These are phyloP conservation scores for Secale cereale DNA, from an alignment of 176 grass and related monocot species.

Conservation along the genomic window DNA sequence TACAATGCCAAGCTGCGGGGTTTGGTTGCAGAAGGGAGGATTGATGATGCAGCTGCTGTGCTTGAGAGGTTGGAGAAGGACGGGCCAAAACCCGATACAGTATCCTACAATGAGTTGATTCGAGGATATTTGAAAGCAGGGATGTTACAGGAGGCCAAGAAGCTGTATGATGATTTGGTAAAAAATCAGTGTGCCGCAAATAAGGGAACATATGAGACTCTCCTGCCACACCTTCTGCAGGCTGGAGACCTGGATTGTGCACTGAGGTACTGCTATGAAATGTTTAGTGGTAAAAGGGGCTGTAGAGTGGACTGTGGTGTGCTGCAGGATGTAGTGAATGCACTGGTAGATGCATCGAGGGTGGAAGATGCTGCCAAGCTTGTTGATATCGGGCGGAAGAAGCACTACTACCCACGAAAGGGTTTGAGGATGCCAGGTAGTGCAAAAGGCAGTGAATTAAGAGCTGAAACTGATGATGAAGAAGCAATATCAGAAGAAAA, in stretches of 20 bases:
- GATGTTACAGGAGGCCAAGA: constrained; percentile 52
- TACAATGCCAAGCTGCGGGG: constrained; percentile 62
- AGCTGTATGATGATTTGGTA: constrained; percentile 42
- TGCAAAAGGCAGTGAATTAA: background rate
- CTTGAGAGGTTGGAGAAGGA: constrained; percentile 44
- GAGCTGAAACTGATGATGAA: background rate
- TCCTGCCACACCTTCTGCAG: constrained; percentile 40
- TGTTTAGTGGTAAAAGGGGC: constrained; percentile 1
- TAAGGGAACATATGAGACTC: constrained; percentile 41
- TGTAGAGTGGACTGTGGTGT: constrained; percentile 9
- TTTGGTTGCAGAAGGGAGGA: constrained; percentile 31
- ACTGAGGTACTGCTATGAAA: constrained; percentile 43
- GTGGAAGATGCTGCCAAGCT: constrained; percentile 45
- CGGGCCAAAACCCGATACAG: constrained; percentile 48
- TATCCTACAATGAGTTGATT: constrained; percentile 61
- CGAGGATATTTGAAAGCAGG: constrained; percentile 40
- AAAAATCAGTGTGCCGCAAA: constrained; percentile 42
- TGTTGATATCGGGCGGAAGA: constrained; percentile 37
- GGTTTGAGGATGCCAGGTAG: constrained; percentile 16
- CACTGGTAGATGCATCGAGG: constrained; percentile 35
- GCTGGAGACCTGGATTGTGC: constrained; percentile 54
- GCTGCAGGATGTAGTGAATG: constrained; percentile 51
- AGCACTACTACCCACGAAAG: constrained; percentile 28
- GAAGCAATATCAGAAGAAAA: constrained; percentile 18
- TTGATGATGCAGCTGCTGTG: constrained; percentile 35